Conservation (phyloP, 1,284 basidiomycete species). For the Boletus semigastroideus region DNA sequence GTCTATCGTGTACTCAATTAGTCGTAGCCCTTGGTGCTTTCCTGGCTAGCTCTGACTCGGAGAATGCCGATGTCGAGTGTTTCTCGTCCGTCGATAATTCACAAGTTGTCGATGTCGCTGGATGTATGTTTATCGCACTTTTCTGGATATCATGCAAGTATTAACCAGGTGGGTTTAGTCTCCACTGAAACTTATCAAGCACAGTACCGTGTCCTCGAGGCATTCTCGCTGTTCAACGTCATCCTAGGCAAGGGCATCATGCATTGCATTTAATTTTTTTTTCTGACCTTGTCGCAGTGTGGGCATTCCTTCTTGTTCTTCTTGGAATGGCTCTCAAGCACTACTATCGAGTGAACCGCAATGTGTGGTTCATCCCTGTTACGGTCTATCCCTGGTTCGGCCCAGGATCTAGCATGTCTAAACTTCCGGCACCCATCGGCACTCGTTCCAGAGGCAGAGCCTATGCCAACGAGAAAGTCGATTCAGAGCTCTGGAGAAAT, state of each 20-base stretch:
- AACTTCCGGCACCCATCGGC: slow-evolving; percentile 33
- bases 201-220: slow-evolving; percentile 76
- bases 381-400: slow-evolving; percentile 72
- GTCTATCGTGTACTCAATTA: slow-evolving; percentile 15
- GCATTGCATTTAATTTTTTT: slow-evolving; percentile 2
- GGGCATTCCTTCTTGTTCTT: slow-evolving; percentile 58
- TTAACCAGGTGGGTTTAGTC: slow-evolving; percentile 34
- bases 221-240: slow-evolving; percentile 75
- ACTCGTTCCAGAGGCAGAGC: slow-evolving; percentile 36
- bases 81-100: slow-evolving; percentile 56
- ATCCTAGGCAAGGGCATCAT: slow-evolving; percentile 52
- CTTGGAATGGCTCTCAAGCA: slow-evolving; percentile 64
- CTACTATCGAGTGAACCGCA: slow-evolving; percentile 61
- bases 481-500: slow-evolving; percentile 26
- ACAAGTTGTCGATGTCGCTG: slow-evolving; percentile 52
- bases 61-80: slow-evolving; percentile 78
- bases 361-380: slow-evolving; percentile 74
- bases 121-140: slow-evolving; percentile 49
- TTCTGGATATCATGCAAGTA: neutral
- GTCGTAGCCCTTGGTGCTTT: slow-evolving; percentile 66
- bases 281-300: slow-evolving; percentile 45
- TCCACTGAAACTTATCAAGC: slow-evolving; percentile 76
- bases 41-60: slow-evolving; percentile 67
- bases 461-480: slow-evolving; percentile 23
- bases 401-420: slow-evolving; percentile 38